Evolutionary conservation across 257 asterid species (phyloP), one percentile per base, ranked within the genome.

Genomic region (Rhazya stricta): DNA sequence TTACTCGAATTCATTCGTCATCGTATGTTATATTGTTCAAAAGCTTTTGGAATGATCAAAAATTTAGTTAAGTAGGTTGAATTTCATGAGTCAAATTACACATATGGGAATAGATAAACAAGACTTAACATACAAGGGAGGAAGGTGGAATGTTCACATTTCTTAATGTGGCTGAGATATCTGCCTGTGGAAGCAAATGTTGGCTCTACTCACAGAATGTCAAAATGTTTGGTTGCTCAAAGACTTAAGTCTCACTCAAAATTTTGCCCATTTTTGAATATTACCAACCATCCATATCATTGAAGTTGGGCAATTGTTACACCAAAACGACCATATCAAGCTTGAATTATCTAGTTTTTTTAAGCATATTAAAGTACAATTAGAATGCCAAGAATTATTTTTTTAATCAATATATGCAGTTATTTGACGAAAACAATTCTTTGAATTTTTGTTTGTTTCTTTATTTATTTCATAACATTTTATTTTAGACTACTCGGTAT

Each of bases 231-330:
- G 71, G 71, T 66, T 37, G 71, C 9, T 66, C 42, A 36, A 32
- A 66, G 43, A 66, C 71, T 66, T 66, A 16, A 66, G 50, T 66
- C 71, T 8, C 71, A 66, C 71, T 66, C 71, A 48, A 66, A 37
- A 37, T 34, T 10, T 21, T 65, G 18, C 4, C 16, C 46, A 9
- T 21, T 29, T 65, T 36, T 36, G 69, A 66, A 66, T 5, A 37
- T 66, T 50, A 37, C 71, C 71, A 66, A 66, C 71, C 32, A 66
- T 19, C 45, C 30, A 37, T 66, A 1, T 36, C 46, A 65, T 65
- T 65, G 2, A 21, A 37, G 48, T 36, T 19, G 16, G 48, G 30
- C 25, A 34, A 63, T 1, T 34, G 27, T 34, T 43, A 21, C 50
- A 37, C 32, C 46, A 66, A 19, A 50, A 50, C n/a, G 1, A 51